A percentile compares a stretch with the other conserved stretches of the same genome.
phyloP scores from a whole-genome alignment of 2,329 filamentous ascomycete genomes.

The Magnaporthiopsis rhizophila region DNA sequence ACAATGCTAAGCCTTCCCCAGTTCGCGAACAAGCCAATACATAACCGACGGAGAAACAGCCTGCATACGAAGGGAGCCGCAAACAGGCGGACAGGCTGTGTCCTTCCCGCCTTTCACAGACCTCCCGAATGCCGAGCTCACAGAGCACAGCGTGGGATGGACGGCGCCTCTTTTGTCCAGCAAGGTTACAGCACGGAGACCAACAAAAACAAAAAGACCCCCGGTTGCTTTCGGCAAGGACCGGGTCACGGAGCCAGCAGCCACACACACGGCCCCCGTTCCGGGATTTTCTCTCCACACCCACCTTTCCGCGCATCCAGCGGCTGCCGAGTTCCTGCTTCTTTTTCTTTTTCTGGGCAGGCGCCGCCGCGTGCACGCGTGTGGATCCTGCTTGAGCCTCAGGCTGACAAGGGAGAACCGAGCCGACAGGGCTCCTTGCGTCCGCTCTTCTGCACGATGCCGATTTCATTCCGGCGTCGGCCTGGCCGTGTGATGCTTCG shows the following conservation, averaged over 20 bases:
- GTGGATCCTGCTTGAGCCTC: not conserved
- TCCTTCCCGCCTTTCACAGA: no score
- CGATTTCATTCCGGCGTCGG: not conserved
- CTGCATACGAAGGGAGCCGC: no score
- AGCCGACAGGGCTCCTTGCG: not conserved
- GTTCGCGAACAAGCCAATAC: no score
- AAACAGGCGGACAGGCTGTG: no score
- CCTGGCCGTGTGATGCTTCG: not conserved
- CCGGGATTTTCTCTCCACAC: conserved; percentile 1
- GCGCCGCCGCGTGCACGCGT: no score
- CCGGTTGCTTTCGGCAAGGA: no score
- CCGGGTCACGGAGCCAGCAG: no score
- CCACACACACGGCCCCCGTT: not conserved
- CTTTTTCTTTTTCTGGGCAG: no score
- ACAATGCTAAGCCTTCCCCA: not conserved
- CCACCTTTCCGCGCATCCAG: not conserved
- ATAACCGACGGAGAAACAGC: no score
- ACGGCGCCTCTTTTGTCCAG: no score
- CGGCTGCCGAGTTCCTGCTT: not conserved
- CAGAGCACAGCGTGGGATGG: no score
- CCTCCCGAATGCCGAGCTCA: no score
- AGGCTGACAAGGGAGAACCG: not conserved
- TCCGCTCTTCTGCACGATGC: not conserved
- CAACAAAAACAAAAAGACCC: not conserved
- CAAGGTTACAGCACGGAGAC: not conserved